These are phyloP conservation scores for Nakaseomyces bracarensis DNA, from an alignment of 1,139 yeast genomes.

Conservation along the genomic window DNA sequence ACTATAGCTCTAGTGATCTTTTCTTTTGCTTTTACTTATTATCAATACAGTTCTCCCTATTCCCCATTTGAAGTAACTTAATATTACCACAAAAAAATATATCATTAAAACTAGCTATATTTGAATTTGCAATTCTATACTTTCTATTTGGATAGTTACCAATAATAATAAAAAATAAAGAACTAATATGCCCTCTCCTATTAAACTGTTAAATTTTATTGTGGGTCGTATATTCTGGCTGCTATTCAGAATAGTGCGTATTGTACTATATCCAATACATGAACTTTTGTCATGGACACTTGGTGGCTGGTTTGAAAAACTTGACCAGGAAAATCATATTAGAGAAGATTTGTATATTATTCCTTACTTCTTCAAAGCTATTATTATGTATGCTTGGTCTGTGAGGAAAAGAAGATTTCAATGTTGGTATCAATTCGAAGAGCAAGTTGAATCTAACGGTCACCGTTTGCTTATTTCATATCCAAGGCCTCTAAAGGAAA, in stretches of 20 bases:
- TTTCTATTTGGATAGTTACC: too few relatives aligned
- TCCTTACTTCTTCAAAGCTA: constrained; percentile 37
- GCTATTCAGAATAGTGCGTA: constrained; percentile 15
- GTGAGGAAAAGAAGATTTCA: constrained; percentile 44
- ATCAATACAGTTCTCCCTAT: too few relatives aligned
- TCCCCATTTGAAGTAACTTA: too few relatives aligned
- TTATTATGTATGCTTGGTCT: constrained; percentile 39
- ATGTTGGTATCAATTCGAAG: constrained; percentile 60
- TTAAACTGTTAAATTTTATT: constrained; percentile 8
- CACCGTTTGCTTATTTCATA: constrained; percentile 50
- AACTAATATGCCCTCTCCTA: background rate
- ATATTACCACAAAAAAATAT: too few relatives aligned
- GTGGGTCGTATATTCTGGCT: constrained; percentile 15
- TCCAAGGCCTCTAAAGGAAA: constrained; percentile 44
- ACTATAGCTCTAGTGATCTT: too few relatives aligned
- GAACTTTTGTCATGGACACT: constrained; percentile 13
- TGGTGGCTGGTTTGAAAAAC: constrained; percentile 21
- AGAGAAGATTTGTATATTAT: constrained; percentile 46
- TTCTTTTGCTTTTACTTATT: too few relatives aligned
- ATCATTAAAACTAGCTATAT: too few relatives aligned
- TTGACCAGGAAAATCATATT: constrained; percentile 47
- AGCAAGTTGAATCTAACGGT: constrained; percentile 43
- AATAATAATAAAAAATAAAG: constrained; percentile 6
- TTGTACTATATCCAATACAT: constrained; percentile 17
- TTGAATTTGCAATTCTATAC: too few relatives aligned